phyloP scores from a whole-genome alignment of 2,329 filamentous ascomycete genomes.

The Neofusicoccum kwambonambiense region DNA sequence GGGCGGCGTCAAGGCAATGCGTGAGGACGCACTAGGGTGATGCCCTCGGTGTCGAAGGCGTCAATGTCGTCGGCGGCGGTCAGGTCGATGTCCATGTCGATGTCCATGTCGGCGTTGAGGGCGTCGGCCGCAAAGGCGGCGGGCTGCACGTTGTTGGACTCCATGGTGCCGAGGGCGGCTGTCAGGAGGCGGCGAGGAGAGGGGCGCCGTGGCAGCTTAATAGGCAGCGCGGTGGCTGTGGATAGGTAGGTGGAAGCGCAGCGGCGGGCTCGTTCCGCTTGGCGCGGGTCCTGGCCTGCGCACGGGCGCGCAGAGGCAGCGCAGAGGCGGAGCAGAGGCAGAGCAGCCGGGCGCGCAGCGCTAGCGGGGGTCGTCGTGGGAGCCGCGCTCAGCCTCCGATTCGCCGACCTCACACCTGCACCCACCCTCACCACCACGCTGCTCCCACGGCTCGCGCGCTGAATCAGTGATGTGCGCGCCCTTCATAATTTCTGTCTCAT shows the following conservation, averaged over 20 bases:
- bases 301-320: neutral
- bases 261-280: neutral
- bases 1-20: neutral
- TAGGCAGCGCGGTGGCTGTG: neutral
- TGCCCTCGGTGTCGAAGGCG: conserved; percentile 25
- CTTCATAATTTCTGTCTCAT: neutral
- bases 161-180: conserved; percentile 1
- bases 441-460: neutral
- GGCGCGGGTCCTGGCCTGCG: neutral
- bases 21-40: conserved; percentile 25
- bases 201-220: conserved; percentile 3
- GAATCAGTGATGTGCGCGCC: neutral
- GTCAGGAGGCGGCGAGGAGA: neutral
- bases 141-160: conserved; percentile 13
- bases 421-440: neutral
- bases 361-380: neutral
- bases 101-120: conserved; percentile 26
- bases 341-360: neutral
- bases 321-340: neutral
- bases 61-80: conserved; percentile 24
- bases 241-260: neutral
- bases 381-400: neutral
- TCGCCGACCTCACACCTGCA: neutral
- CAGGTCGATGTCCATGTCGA: conserved; percentile 38
- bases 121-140: neutral